Conservation (phyloP, 1,139 yeast genomes). For the Zhuliangozyma blackwelliae region DNA sequence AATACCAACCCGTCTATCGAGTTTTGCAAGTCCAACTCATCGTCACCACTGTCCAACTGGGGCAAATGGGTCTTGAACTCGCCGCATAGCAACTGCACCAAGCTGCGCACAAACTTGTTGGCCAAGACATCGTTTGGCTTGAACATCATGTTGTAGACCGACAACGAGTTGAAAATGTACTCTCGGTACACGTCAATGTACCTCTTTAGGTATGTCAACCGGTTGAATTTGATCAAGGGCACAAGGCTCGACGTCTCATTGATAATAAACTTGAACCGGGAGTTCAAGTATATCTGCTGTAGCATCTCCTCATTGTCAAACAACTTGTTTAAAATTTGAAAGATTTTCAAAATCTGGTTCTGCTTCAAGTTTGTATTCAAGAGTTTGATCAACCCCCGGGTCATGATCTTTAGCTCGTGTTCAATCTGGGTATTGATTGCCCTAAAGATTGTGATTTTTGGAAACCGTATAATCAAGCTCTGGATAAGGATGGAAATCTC, state of each 20-base stretch:
- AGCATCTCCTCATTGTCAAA: constrained; percentile 3
- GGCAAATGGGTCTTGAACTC: constrained; percentile 28
- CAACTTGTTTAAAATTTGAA: constrained; percentile 69
- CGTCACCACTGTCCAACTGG: constrained; percentile 11
- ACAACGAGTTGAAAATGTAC: constrained; percentile 67
- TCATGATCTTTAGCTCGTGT: constrained; percentile 58
- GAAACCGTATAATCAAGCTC: constrained; percentile 65
- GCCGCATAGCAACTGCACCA: constrained; percentile 23
- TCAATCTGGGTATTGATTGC: constrained; percentile 54
- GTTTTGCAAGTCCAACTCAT: constrained; percentile 32
- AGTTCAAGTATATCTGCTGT: constrained; percentile 43
- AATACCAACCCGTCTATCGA: constrained; percentile 60
- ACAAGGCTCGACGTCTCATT: constrained; percentile 54
- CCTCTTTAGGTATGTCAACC: constrained; percentile 70
- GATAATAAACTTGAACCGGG: constrained; percentile 56
- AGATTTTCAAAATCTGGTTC: constrained; percentile 69
- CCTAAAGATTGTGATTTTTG: constrained; percentile 52
- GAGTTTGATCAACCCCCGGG: constrained; percentile 60
- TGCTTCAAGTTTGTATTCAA: constrained; percentile 75
- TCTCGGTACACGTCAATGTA: constrained; percentile 82
- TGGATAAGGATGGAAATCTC: constrained; percentile 71
- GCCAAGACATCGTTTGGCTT: constrained; percentile 25
- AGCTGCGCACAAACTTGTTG: constrained; percentile 30
- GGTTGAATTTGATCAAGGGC: constrained; percentile 48
- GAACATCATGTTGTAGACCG: constrained; percentile 63